Evolutionary conservation across 805 yeast genomes (phyloP).

Genomic region (Alloascoidea hylecoeti): DNA sequence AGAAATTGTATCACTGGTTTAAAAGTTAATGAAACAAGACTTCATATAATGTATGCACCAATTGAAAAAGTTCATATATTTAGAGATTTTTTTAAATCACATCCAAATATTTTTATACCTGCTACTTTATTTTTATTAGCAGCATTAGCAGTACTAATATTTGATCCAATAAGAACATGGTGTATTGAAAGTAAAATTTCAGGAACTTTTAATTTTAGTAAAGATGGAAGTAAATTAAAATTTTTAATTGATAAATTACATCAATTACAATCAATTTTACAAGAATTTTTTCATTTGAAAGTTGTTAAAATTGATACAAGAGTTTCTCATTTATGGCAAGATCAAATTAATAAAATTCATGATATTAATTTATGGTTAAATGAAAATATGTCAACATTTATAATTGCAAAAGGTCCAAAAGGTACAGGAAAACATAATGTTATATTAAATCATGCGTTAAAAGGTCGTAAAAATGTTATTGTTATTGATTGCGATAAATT

Average conservation of each 20-base stretch:
- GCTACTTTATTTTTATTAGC: constrained; percentile 65
- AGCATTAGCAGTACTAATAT: constrained; percentile 67
- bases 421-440: constrained; percentile 89
- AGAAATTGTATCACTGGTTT: constrained; percentile 85
- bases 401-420: constrained; percentile 81
- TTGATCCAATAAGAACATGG: constrained; percentile 86
- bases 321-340: constrained; percentile 42
- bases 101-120: constrained; percentile 77
- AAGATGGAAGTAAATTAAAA: constrained; percentile 4
- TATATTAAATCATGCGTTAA: constrained; percentile 53
- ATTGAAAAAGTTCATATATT: constrained; percentile 36
- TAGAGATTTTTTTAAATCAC: constrained; percentile 47
- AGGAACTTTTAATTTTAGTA: constrained; percentile 24
- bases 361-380: constrained; percentile 67
- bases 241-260: constrained; percentile 10
- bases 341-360: constrained; percentile 51
- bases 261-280: constrained; percentile 21
- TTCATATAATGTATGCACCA: constrained; percentile 66
- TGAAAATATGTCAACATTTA: constrained; percentile 85
- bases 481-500: constrained; percentile 70
- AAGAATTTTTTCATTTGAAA: constrained; percentile 18
- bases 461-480: constrained; percentile 45
- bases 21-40: constrained; percentile 34
- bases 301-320: constrained; percentile 7
- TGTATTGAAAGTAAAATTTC: constrained; percentile 64